These are phyloP conservation scores for Aspergillus ibericus DNA, from an alignment of 2,329 filamentous ascomycete species.

Conservation along the genomic window DNA sequence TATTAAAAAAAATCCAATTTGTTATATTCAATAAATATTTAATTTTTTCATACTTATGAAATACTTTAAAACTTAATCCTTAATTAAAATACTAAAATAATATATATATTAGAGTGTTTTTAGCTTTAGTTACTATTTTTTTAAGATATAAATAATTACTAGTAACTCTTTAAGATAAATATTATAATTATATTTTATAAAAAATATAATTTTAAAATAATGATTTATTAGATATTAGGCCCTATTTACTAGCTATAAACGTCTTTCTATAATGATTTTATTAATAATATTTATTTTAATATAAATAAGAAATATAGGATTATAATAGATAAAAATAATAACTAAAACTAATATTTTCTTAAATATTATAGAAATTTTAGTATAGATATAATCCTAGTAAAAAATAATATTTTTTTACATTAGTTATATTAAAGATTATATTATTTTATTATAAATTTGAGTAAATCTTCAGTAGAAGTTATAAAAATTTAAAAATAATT, in stretches of 20 bases:
- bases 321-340: too few relatives aligned
- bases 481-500: neutral
- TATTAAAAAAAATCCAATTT: neutral
- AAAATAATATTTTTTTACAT: too few relatives aligned
- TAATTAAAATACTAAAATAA: neutral
- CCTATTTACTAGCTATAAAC: neutral
- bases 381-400: too few relatives aligned
- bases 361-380: neutral
- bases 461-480: neutral
- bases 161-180: neutral
- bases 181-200: neutral
- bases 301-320: too few relatives aligned
- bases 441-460: neutral
- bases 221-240: neutral
- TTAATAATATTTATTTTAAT: neutral
- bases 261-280: neutral
- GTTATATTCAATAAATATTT: neutral
- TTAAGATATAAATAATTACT: neutral
- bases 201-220: neutral
- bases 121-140: neutral
- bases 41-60: neutral
- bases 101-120: neutral
- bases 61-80: neutral
- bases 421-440: too few relatives aligned
- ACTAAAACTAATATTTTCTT: too few relatives aligned